Base-by-base conservation (phyloP, 2,329 filamentous ascomycete genomes). In the Colletotrichum filicis region DNA sequence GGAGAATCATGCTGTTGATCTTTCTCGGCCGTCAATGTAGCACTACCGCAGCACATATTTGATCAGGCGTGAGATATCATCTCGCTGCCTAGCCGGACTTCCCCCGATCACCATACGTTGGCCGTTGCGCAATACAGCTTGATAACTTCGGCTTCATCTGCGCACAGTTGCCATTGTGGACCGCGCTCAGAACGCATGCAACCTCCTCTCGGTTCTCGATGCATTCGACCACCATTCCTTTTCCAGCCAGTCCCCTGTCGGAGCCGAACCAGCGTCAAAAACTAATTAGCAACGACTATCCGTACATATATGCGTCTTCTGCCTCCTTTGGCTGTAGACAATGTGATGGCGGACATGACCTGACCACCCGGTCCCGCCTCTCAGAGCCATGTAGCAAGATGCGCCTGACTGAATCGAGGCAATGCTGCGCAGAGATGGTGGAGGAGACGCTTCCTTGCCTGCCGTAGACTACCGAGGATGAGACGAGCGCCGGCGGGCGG, bases 191-290 rank as follows among this genome's bases (percentile, higher is more conserved):
- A 42, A 55, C n/a, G 42, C 24, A 42, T 11, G 30, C 28, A 63
- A 52, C 22, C 35, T 24, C 22, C 57, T 37, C 14, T 68, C 53
- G 58, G 30, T 68, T 72, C 65, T 68, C 59, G 65, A 56, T 37
- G 55, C 28, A 37, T 66, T 66, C 60, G 60, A 73, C 46, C 32
- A 24, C 56, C 46, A 62, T 73, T 57, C 61, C 71, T 35, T 19
- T 71, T 71, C 26, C 46, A 67, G 66, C n/a, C 35, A 32, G 55
- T 22, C 30, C 37, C 58, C 24, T 60, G 57, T n/a, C 37, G 37
- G 12, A 53, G 60, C 30, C 28, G 28, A 24, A 22, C 30, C 46
- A n/a, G n/a, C 42, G 22, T 14, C 37, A 22, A 35, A 35, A 26
- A 35, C 35, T 16, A 37, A 26, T 24, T 24, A 26, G 56, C 55